phyloP scores from a whole-genome alignment of 1,284 basidiomycete species.

The Trametes sp. region DNA sequence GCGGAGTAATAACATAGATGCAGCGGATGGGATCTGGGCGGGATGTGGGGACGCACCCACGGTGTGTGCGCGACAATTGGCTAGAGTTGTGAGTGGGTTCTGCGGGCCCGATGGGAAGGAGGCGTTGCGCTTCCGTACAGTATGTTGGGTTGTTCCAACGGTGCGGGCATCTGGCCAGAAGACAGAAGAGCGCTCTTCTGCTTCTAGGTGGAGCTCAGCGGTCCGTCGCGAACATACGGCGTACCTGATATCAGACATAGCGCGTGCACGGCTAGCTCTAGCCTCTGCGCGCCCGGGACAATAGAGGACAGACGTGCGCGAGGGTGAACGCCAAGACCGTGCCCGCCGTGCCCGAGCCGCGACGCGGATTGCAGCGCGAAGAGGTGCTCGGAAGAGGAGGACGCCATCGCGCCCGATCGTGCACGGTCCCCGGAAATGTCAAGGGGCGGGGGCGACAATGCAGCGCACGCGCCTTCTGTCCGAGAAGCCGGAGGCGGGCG shows the following conservation, averaged over 20 bases:
- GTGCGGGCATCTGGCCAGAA: no score
- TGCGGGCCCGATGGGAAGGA: slow-evolving; percentile 5
- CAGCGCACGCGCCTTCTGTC: slow-evolving; percentile 5
- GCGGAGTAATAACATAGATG: not conserved
- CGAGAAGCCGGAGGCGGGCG: slow-evolving; percentile 11
- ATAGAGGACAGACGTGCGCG: no score
- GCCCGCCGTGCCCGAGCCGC: not conserved
- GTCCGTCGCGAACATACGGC: not conserved
- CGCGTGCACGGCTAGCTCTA: not conserved
- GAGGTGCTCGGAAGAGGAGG: not conserved
- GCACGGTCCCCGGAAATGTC: slow-evolving; percentile 18
- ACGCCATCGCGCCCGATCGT: slow-evolving; percentile 10
- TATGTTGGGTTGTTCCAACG: not conserved
- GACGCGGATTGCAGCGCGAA: not conserved
- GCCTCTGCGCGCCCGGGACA: no score
- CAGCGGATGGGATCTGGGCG: not conserved
- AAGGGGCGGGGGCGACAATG: not conserved
- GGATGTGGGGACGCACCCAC: not conserved
- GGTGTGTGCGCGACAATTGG: not conserved
- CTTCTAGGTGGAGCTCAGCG: not conserved
- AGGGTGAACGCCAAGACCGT: not conserved
- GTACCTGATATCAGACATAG: not conserved
- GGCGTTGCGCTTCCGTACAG: slow-evolving; percentile 1
- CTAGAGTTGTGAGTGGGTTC: not conserved
- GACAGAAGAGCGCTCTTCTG: no score